Conservation (phyloP, 805 yeast species). For the Wickerhamiella parazyma region DNA sequence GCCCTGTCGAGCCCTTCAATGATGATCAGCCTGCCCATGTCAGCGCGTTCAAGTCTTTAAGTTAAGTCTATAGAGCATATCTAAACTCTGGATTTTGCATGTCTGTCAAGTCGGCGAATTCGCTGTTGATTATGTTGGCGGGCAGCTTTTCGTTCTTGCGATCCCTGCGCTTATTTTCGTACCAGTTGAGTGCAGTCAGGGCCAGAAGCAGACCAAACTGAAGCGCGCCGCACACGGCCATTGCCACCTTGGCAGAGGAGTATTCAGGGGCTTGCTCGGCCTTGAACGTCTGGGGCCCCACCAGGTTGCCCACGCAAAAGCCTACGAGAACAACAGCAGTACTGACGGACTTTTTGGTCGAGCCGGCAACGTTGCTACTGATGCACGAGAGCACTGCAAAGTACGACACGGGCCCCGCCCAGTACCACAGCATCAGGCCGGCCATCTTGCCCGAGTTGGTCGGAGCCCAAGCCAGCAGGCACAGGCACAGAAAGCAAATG, state of each 20-base stretch:
- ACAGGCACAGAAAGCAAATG: slow-evolving; percentile 32
- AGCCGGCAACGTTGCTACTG: slow-evolving; percentile 47
- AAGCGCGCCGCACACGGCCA: slow-evolving; percentile 38
- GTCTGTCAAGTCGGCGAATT: slow-evolving; percentile 41
- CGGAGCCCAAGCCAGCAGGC: slow-evolving; percentile 34
- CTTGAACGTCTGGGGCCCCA: slow-evolving; percentile 62
- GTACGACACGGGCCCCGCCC: slow-evolving; percentile 22
- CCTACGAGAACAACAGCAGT: slow-evolving; percentile 48
- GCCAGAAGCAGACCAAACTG: slow-evolving; percentile 26
- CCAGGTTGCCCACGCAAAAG: slow-evolving; percentile 53
- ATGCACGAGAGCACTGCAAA: slow-evolving; percentile 22
- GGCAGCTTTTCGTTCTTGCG: slow-evolving; percentile 15
- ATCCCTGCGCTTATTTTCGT: slow-evolving; percentile 32
- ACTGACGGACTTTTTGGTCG: slow-evolving; percentile 52
- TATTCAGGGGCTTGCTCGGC: slow-evolving; percentile 44
- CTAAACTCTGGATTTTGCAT: slow-evolving; percentile 40
- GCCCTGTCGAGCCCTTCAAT: slow-evolving; percentile 92
- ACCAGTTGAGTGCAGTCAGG: slow-evolving; percentile 22
- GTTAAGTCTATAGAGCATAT: slow-evolving; percentile 25
- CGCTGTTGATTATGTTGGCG: slow-evolving; percentile 24
- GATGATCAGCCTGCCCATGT: slow-evolving; percentile 60
- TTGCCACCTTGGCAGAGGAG: slow-evolving; percentile 42
- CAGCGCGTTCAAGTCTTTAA: slow-evolving; percentile 13
- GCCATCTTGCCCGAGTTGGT: slow-evolving; percentile 29
- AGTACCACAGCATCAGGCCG: slow-evolving; percentile 29